Base-by-base conservation (phyloP, 1,284 basidiomycete genomes). In the Fomitopsis pinicola region DNA sequence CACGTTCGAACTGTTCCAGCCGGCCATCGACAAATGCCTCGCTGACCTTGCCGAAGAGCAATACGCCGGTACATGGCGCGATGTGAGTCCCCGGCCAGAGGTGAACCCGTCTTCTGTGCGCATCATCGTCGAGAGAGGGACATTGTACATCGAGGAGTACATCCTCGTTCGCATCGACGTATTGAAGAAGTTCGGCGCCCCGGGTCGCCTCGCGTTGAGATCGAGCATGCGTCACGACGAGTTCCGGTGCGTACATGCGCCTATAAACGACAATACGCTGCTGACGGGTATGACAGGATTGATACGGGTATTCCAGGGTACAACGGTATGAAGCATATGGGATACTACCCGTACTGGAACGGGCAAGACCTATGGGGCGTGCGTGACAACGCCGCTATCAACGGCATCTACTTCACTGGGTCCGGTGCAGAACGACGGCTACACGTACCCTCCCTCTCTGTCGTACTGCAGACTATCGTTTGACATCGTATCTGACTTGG, bases 271-370 rank as follows among this genome's bases (percentile, higher is more conserved):
- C 22, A 17, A 5, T 35, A n/a, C 52, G 17, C 33, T 10, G 36
- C 54, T 35, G 12, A 38, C 26, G 33, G 9, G 26, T 22, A 9
- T 38, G 5, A 8, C 52, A 68, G 59, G 17, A 33, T 68, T n/a
- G 67, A 68, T 52, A 66, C 64, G 4, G 68, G 68, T 6, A 57
- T 66, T 4, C 64, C 64, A 72, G 7, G 84, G 80, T 52, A 83
- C 71, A 63, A 83, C 71, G 59, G 84, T 80, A 33, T 86, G 77
- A 60, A 81, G 77, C 57, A 82, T 66, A 64, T 68, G 67, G 66
- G 67, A 9, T 70, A 68, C 59, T 69, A 68, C 45, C 61, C 64
- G 33, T 68, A 66, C 55, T 70, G 68, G 68, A 69, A 69, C 50
- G 69, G 65, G 9, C 65, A 69, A 52, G 69, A 70, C 50, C 22